These are phyloP conservation scores for Beta macrorhiza DNA, from an alignment of 179 eudicot genomes.

Conservation along the genomic window DNA sequence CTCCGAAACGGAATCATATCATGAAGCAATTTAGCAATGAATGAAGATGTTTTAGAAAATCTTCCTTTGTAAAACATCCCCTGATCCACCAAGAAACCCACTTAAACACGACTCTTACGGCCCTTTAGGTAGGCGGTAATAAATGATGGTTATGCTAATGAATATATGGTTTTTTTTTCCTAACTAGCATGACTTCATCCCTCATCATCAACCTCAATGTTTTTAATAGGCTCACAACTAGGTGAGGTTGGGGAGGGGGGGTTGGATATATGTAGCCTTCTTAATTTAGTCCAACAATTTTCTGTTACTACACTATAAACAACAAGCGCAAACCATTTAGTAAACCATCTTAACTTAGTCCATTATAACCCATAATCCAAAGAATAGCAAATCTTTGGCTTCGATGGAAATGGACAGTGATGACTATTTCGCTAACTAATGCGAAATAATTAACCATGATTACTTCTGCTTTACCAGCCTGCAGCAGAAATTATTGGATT, in stretches of 20 bases:
- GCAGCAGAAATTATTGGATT: conserved; percentile 94
- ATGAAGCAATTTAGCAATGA: too few species aligned
- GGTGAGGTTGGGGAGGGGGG: neutral
- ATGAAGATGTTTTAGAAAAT: too few species aligned
- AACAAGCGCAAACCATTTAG: neutral
- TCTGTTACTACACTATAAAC: neutral
- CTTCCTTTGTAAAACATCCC: too few species aligned
- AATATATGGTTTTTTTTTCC: neutral
- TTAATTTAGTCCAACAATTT: too few species aligned
- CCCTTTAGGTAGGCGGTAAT: too few species aligned
- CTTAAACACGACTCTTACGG: too few species aligned
- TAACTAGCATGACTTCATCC: conserved; percentile 7
- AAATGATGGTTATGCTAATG: too few species aligned
- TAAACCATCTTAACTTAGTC: neutral
- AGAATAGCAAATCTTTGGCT: neutral
- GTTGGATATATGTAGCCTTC: conserved; percentile 7
- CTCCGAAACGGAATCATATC: too few species aligned
- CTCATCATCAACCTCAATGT: too few species aligned
- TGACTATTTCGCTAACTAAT: neutral
- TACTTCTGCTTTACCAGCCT: conserved; percentile 56
- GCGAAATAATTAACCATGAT: conserved; percentile 9
- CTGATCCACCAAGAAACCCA: too few species aligned
- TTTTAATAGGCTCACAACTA: neutral
- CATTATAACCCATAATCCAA: neutral
- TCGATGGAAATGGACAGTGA: neutral